Base-by-base conservation (phyloP, 2,329 filamentous ascomycete species). In the Xenosphaeropsis pyriputrescens region DNA sequence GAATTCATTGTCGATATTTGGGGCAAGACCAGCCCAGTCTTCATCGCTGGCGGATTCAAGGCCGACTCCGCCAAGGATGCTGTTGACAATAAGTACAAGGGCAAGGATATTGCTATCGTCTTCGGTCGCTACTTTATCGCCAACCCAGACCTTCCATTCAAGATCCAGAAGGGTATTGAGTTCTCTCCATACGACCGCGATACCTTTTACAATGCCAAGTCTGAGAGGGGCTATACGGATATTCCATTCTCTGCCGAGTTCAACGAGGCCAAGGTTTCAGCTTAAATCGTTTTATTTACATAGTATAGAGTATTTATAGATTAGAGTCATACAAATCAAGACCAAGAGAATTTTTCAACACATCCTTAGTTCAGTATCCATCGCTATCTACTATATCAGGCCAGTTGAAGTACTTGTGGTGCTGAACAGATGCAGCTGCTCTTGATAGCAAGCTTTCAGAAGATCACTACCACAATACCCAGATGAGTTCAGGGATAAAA, bases 31-130 rank as follows among this genome's bases (percentile, higher is more conserved):
- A 58, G 55, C 7, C 67, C 69, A 0, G 45, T 75, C 19, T 44
- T 76, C 3, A 46, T 73, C n/a, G 63, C 64, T 1, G 66, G 67
- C 34, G 65, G 63, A 2, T 68, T 61, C 47, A 56, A 52, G 19
- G 43, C 57, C 0, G 58, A 59, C 1, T 53, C 51, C 13, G 63
- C 65, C 1, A 48, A 54, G 29, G 52, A 55, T 32, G 55, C 58
- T 0, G 59, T 57, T 1, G 57, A 68, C 51, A 43, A 50, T 19
- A 36, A 48, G 11, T 50, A 53, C 14, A 48, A 48, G 18, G 44
- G 50, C n/a, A 46, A 50, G 26, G 48, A 53, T 11, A 54, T 65
- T 38, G 57, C 48, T 0, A 50, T 64, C 39, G 58, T 61, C 3
- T 66, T 63, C 37, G 64, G 62, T 12, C 51, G 59, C 13, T 60